phyloP scores from a whole-genome alignment of 2,329 filamentous ascomycete genomes.

The Cercospora sesami region DNA sequence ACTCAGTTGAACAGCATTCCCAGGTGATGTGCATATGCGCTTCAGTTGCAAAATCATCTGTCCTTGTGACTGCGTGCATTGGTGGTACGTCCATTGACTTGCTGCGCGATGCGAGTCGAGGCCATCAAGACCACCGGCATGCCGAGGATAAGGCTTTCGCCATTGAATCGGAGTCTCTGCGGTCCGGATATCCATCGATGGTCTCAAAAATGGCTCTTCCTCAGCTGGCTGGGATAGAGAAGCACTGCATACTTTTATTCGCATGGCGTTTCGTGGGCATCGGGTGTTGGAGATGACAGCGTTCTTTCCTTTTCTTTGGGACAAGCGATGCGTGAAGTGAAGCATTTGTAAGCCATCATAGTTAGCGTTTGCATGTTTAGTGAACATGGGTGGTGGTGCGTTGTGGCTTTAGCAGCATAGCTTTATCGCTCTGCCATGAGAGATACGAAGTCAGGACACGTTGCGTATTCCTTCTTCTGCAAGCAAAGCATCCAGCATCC shows the following conservation, averaged over 20 bases:
- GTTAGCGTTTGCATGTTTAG: not conserved
- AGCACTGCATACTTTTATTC: not conserved
- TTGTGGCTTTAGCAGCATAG: not conserved
- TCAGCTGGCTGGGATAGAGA: not conserved
- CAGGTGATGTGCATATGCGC: not conserved
- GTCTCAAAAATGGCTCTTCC: not conserved
- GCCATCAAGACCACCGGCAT: not conserved
- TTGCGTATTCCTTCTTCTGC: not conserved
- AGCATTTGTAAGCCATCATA: not conserved
- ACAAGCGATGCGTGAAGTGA: not conserved
- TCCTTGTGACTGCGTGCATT: not conserved
- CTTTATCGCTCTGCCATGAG: not conserved
- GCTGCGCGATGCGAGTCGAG: not conserved
- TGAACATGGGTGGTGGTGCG: not conserved
- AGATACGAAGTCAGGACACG: not conserved
- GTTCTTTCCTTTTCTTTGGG: too few species aligned
- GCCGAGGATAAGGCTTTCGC: not conserved
- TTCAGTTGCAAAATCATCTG: not conserved
- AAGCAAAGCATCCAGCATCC: not conserved
- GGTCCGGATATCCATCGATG: not conserved
- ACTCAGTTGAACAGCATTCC: constrained; percentile 21
- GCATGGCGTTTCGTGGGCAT: not conserved
- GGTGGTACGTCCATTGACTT: not conserved
- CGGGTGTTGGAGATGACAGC: not conserved
- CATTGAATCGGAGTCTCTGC: not conserved